These are phyloP conservation scores for Phytophthora pinifolia DNA, from an alignment of 352 stramenopile genomes.

Conservation along the genomic window DNA sequence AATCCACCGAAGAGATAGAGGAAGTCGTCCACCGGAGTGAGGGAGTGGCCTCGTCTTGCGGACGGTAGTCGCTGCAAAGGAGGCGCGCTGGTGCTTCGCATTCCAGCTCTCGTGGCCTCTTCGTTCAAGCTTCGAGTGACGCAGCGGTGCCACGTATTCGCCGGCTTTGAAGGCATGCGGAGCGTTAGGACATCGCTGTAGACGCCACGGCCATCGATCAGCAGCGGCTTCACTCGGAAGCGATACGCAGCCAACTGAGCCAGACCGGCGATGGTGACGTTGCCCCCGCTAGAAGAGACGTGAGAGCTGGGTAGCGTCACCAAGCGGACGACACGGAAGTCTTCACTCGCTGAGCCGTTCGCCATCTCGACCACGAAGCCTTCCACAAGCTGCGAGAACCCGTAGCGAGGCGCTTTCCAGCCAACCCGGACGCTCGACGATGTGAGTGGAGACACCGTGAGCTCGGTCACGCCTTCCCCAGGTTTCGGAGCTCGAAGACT, in stretches of 20 bases:
- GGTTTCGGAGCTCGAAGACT: slow-evolving; percentile 14
- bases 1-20: slow-evolving; percentile 72
- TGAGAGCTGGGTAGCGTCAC: slow-evolving; percentile 18
- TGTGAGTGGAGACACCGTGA: slow-evolving; percentile 22
- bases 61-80: slow-evolving; percentile 47
- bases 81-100: slow-evolving; percentile 28
- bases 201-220: slow-evolving; percentile 36
- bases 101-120: slow-evolving; percentile 32
- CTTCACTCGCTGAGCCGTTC: slow-evolving; percentile 50
- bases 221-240: slow-evolving; percentile 53
- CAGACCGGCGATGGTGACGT: slow-evolving; percentile 31
- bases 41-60: slow-evolving; percentile 57
- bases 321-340: slow-evolving; percentile 52
- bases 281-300: slow-evolving; percentile 10
- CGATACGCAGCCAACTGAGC: slow-evolving; percentile 39
- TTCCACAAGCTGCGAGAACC: slow-evolving; percentile 41
- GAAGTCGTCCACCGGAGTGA: slow-evolving; percentile 47
- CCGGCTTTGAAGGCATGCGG: slow-evolving; percentile 33
- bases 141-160: slow-evolving; percentile 52
- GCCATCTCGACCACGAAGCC: slow-evolving; percentile 66
- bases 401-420: slow-evolving; percentile 43
- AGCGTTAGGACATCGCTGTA: slow-evolving; percentile 40
- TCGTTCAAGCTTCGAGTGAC: slow-evolving; percentile 34
- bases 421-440: slow-evolving; percentile 41
- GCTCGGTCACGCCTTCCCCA: slow-evolving; percentile 29